A percentile compares a stretch with the other conserved stretches of the same genome.
These are phyloP conservation scores for Populus nigra DNA, from an alignment of 345 rosid genomes.

Conservation along the genomic window DNA sequence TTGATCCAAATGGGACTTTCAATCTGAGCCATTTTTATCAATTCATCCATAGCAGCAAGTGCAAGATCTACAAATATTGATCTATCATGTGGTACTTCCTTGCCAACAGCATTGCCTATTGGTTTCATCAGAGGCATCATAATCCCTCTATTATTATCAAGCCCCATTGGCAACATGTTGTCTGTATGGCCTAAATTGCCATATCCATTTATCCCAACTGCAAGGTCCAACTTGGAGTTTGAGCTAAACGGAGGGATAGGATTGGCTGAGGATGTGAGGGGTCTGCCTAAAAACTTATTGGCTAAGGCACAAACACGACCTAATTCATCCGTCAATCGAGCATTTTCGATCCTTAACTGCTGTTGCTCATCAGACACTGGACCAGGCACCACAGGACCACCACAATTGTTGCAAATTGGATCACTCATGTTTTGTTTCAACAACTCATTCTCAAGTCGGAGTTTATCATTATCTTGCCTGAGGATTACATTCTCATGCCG, in stretches of 20 bases:
- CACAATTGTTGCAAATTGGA: slow-evolving; percentile 62
- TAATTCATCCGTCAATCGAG: slow-evolving; percentile 58
- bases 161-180: slow-evolving; percentile 26
- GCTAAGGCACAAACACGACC: slow-evolving; percentile 43
- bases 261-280: slow-evolving; percentile 28
- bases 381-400: slow-evolving; percentile 50
- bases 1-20: slow-evolving; percentile 53
- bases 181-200: slow-evolving; percentile 11
- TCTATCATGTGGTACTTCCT: slow-evolving; percentile 32
- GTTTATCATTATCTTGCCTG: slow-evolving; percentile 60
- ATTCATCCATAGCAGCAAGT: slow-evolving; percentile 56
- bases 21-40: slow-evolving; percentile 50
- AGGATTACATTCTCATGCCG: slow-evolving; percentile 62
- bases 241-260: slow-evolving; percentile 33
- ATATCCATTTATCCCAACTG: slow-evolving; percentile 37
- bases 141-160: slow-evolving; percentile 26
- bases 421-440: slow-evolving; percentile 46
- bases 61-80: slow-evolving; percentile 48
- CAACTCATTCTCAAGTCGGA: slow-evolving; percentile 56
- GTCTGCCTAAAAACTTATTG: slow-evolving; percentile 57
- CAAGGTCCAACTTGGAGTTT: slow-evolving; percentile 34
- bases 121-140: slow-evolving; percentile 21
- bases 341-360: slow-evolving; percentile 61
- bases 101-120: slow-evolving; percentile 2
- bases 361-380: slow-evolving; percentile 45